Conservation (phyloP, 345 rosid genomes). For the Citrus australasica region DNA sequence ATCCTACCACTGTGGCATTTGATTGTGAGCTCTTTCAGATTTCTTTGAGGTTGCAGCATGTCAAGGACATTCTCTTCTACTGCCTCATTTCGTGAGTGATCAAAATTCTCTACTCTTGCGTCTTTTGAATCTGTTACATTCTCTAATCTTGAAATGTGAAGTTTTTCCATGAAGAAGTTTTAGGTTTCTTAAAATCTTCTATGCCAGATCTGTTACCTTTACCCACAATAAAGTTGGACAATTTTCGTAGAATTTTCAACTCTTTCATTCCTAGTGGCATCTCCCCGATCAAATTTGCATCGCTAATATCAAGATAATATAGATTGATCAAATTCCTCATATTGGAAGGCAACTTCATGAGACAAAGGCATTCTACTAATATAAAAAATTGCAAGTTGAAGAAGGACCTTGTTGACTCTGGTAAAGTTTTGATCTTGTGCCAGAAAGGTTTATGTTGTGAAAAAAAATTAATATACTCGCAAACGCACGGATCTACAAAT, state of each 20-base stretch:
- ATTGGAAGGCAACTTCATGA: background rate
- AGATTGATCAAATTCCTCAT: background rate
- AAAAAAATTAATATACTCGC: too few species aligned
- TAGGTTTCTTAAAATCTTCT: background rate
- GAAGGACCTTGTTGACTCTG: background rate
- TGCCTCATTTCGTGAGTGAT: background rate
- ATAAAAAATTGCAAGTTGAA: background rate
- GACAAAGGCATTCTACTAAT: background rate
- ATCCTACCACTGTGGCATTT: background rate
- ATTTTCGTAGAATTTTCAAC: background rate
- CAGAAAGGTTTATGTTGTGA: background rate
- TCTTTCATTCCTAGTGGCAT: conserved; percentile 1
- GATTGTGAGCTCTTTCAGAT: background rate
- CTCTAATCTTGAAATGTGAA: background rate
- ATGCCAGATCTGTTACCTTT: background rate
- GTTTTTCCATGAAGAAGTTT: background rate
- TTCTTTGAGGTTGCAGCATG: background rate
- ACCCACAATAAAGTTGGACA: conserved; percentile 6
- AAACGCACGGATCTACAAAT: rapidly evolving
- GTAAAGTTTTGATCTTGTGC: background rate
- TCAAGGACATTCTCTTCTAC: background rate
- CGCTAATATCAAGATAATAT: conserved; percentile 1
- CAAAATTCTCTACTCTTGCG: background rate
- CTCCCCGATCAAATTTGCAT: background rate
- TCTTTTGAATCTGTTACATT: background rate